Evolutionary conservation across 1,139 yeast species (phyloP), one percentile per base, ranked within the genome.

Genomic region (Eremothecium coryli): DNA sequence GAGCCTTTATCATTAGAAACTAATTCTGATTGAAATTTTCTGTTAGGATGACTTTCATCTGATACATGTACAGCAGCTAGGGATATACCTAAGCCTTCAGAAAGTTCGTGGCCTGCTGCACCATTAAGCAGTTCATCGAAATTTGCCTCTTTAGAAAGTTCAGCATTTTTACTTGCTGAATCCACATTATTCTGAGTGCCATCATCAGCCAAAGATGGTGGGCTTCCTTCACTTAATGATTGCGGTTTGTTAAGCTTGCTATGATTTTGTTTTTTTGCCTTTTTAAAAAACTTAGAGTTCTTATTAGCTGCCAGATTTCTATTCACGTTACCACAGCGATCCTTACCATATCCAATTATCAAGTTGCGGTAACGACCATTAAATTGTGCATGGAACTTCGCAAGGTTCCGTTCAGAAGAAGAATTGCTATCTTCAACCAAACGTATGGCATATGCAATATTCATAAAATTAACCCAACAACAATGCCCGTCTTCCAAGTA

Each of bases 401-500:
- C 42, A 13, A 43, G 43, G 18, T 46, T 41, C 32, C 58, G 65
- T 3, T 71, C 39, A 17, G 45, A 40, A n/a, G 22, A 22, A 10
- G 30, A 27, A 32, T 59, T 65, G 4, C 71, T 42, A 14, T 82
- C 85, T 55, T 79, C 86, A 37, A 81, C 79, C 15, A 85, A 77
- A 39, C 73, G 78, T 40, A 81, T 79, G 2, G 93, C 88, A 54
- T 77, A 74, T 10, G 81, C 70, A 44, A 82, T 81, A 52, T 79
- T 80, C 44, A 79, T 74, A 50, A 82, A 82, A 54, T 82, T 82
- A 39, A 82, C 73, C 63, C 82, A 82, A 18, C 86, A 86, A 63
- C 93, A 81, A 49, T 77, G 79, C 53, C 78, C 76, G 48, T 79
- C 82, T 49, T 71, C 76, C 41, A 77, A 71, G 52, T 71, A 80